Percentiles rank a stretch among this genome's conserved stretches.
Conservation (phyloP, 2,329 filamentous ascomycete species). For the Aspergillus thermomutatus region DNA sequence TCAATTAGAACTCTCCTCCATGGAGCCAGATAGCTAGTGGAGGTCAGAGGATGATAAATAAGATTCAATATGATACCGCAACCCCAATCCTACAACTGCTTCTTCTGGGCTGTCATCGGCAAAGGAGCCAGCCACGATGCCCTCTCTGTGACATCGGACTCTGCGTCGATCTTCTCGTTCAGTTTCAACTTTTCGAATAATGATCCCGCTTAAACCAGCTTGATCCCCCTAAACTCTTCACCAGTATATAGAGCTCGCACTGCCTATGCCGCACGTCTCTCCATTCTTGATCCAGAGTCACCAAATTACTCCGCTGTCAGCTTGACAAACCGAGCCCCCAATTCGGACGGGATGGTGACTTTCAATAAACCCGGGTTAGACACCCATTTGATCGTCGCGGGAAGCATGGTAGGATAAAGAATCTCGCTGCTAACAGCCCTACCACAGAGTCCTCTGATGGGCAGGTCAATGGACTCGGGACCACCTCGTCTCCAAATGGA, state of each 20-base stretch:
- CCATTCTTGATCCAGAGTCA: not conserved
- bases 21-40: too few species aligned
- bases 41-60: too few species aligned
- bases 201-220: too few species aligned
- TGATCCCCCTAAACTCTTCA: too few species aligned
- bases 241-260: not conserved
- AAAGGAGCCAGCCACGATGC: too few species aligned
- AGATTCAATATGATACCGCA: too few species aligned
- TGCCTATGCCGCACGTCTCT: not conserved
- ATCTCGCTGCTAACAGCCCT: not conserved
- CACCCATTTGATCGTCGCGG: constrained; percentile 1
- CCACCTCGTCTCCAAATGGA: constrained; percentile 22
- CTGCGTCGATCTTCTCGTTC: too few species aligned
- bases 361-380: not conserved
- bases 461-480: not conserved
- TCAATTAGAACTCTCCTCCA: too few species aligned
- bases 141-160: too few species aligned
- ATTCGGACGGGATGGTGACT: not conserved
- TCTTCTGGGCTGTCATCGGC: too few species aligned
- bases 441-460: not conserved
- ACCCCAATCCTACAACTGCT: too few species aligned
- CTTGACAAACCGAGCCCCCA: constrained; percentile 10
- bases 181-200: too few species aligned
- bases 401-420: constrained; percentile 10
- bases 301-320: not conserved